phyloP scores from a whole-genome alignment of 345 rosid species.

The Syzygium jambos region DNA sequence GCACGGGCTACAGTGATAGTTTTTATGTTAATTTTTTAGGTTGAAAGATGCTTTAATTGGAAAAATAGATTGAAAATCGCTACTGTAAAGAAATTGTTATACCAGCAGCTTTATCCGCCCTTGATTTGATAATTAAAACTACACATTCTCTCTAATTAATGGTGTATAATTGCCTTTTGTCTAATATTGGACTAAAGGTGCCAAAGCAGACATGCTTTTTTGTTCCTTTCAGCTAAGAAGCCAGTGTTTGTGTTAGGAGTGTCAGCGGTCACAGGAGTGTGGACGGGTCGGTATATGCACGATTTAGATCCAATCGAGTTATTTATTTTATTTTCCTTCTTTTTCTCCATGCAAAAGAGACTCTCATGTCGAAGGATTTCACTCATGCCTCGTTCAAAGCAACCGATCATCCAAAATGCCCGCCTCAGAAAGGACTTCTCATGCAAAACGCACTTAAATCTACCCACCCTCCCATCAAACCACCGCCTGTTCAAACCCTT shows the following conservation, averaged over 20 bases:
- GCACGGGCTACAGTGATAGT: neutral
- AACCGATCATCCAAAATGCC: neutral
- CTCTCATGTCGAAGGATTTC: neutral
- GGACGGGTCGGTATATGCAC: neutral
- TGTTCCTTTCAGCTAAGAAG: neutral
- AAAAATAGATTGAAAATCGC: neutral
- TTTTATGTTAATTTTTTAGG: neutral
- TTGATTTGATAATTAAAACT: neutral
- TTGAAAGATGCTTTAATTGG: neutral
- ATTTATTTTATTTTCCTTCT: neutral
- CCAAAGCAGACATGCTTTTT: neutral
- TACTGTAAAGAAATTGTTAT: neutral
- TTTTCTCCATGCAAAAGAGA: too few relatives aligned
- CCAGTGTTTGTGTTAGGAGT: neutral
- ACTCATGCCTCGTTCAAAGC: neutral
- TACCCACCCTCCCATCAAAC: neutral
- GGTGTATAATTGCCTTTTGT: neutral
- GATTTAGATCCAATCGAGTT: neutral
- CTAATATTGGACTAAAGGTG: neutral
- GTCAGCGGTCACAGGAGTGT: too few relatives aligned
- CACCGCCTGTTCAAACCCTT: neutral
- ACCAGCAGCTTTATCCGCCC: neutral
- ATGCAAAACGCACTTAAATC: neutral
- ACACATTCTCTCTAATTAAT: neutral
- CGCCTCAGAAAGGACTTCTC: neutral